Evolutionary conservation across 257 asterid species (phyloP).

Genomic region (Plantago elongata): DNA sequence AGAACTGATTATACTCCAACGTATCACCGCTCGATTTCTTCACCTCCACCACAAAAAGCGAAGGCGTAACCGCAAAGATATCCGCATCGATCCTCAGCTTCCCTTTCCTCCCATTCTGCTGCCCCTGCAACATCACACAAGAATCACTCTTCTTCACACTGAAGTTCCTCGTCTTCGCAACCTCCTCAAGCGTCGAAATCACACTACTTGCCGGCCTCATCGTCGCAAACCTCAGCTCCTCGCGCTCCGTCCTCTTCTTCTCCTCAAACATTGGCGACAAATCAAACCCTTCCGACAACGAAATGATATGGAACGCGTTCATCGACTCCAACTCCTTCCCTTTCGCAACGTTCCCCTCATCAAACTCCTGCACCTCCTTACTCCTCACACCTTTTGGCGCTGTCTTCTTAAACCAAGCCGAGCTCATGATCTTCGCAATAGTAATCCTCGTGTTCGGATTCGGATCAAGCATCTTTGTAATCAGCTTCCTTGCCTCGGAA

Average conservation of each 20-base stretch:
- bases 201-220: conserved; percentile 16
- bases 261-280: conserved; percentile 37
- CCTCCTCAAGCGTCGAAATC: conserved; percentile 17
- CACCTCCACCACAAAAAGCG: conserved; percentile 20
- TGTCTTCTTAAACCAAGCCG: conserved; percentile 35
- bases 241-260: conserved; percentile 26
- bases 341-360: conserved; percentile 14
- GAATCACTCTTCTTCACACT: conserved; percentile 17
- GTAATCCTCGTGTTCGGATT: conserved; percentile 38
- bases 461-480: conserved; percentile 42
- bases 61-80: conserved; percentile 14
- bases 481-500: conserved; percentile 27
- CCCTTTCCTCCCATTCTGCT: conserved; percentile 17
- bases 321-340: conserved; percentile 31
- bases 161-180: conserved; percentile 14
- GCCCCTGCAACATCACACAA: conserved; percentile 14
- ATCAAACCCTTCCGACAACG: conserved; percentile 44
- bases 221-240: conserved; percentile 31
- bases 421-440: conserved; percentile 32
- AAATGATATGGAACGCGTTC: conserved; percentile 50
- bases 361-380: conserved; percentile 23
- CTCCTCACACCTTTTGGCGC: not conserved
- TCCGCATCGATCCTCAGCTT: conserved; percentile 14
- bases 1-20: conserved; percentile 40
- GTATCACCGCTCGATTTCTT: conserved; percentile 44